Base-by-base conservation (phyloP, 495 filamentous ascomycete genomes). In the Penicillium ucsense region DNA sequence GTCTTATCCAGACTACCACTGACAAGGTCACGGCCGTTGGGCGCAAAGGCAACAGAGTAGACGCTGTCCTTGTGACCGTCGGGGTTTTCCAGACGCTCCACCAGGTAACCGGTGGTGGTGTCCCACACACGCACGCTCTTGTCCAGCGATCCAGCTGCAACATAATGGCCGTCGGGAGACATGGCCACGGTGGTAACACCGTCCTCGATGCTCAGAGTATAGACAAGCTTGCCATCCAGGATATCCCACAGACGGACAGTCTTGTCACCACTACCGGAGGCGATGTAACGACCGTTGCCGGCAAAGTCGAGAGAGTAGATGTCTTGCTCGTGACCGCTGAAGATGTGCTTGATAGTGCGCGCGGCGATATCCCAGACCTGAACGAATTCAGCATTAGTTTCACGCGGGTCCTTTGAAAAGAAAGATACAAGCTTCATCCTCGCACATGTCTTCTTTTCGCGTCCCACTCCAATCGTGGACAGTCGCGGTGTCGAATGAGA, bases 241-340 rank as follows among this genome's bases (percentile, higher is more conserved):
- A 91, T 85, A 66, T 92, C 86, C 88, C 89, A 94, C 4, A 94
- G 80, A 41, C 88, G 82, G 36, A 94, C 88, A 10, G 88, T 91
- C 50, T 88, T 77, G 60, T 94, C 88, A 44, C 88, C 88, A 65
- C 84, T 88, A 29, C 88, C 88, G 31, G 88, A 94, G 8, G 88
- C 88, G 54, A 94, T 94, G 49, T 85, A 86, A 38, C 85, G 84
- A 6, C 88, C 88, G 53, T 92, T 89, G 29, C 86, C 78, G 27
- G 88, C 84, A 55, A 92, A 94, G 55, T 94, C 88, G 7, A 94
- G 73, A n/a, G 86, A 91, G 63, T 94, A 94, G 51, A 94, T 94
- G 49, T 94, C 88, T 62, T 94, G 88, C 64, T 94, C 88, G 62
- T 94, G 88, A 20, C 88, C 88, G 31, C 75, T 66, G 66, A 94